These are phyloP conservation scores for Lactuca saligna DNA, from an alignment of 129 eudicot species.

Conservation along the genomic window DNA sequence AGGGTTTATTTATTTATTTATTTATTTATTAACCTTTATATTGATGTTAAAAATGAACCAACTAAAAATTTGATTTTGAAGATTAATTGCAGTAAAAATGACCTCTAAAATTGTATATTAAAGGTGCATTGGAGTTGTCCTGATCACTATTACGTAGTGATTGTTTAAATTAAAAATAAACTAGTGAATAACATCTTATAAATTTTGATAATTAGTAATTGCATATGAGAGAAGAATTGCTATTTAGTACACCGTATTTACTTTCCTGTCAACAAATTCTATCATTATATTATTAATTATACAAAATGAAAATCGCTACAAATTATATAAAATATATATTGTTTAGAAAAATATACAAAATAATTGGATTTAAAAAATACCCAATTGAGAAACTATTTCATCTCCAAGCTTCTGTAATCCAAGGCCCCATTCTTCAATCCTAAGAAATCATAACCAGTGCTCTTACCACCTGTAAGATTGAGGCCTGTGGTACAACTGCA, in stretches of 20 bases:
- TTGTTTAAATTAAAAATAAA: not conserved
- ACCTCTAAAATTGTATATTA: too few species aligned
- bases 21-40: too few species aligned
- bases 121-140: too few species aligned
- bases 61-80: too few species aligned
- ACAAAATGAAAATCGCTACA: slow-evolving; percentile 35
- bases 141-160: not conserved
- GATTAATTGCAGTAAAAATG: too few species aligned
- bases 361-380: slow-evolving; percentile 1
- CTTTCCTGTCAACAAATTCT: slow-evolving; percentile 17
- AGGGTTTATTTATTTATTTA: too few species aligned
- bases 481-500: slow-evolving; percentile 50
- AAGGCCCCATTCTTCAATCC: slow-evolving; percentile 72
- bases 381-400: slow-evolving; percentile 48
- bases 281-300: slow-evolving; percentile 34
- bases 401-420: slow-evolving; percentile 93
- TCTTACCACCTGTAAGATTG: slow-evolving; percentile 36
- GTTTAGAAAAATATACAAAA: slow-evolving; percentile 19
- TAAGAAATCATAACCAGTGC: slow-evolving; percentile 67
- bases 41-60: too few species aligned
- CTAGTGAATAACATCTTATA: not conserved
- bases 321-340: slow-evolving; percentile 23
- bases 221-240: slow-evolving; percentile 6
- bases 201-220: not conserved
- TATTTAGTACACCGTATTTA: too few species aligned